These are phyloP conservation scores for Neolentinus lepideus DNA, from an alignment of 1,284 basidiomycete genomes.

Conservation along the genomic window DNA sequence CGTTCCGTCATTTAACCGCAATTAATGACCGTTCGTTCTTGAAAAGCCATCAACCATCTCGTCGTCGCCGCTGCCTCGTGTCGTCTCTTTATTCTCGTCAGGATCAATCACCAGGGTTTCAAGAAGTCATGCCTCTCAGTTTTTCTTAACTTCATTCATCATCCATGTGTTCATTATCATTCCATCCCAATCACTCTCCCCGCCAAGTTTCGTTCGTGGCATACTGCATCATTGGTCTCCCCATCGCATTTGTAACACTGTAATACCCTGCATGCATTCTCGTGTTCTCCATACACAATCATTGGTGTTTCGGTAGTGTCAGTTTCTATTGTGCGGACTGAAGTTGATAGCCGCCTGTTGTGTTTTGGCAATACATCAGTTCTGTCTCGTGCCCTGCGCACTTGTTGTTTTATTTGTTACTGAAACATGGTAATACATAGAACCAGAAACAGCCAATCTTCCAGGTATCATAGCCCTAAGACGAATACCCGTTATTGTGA, in stretches of 20 bases:
- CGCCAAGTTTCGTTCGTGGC: not conserved
- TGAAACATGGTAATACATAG: not conserved
- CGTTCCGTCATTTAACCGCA: too few species aligned
- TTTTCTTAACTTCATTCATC: not conserved
- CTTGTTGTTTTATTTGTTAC: not conserved
- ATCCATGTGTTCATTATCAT: not conserved
- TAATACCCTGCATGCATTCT: slow-evolving; percentile 1
- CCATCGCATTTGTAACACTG: slow-evolving; percentile 2
- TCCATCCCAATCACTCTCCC: not conserved
- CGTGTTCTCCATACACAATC: not conserved
- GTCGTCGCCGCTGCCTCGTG: too few species aligned
- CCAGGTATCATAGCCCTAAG: too few species aligned
- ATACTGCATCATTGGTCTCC: not conserved
- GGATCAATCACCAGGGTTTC: not conserved
- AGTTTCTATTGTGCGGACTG: slow-evolving; percentile 1
- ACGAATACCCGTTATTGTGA: too few species aligned
- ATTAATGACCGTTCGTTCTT: too few species aligned
- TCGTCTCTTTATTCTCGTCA: not conserved
- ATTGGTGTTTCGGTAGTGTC: not conserved
- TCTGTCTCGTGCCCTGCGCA: not conserved
- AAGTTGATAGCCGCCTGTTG: not conserved
- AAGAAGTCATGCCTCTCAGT: not conserved
- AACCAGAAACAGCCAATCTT: not conserved
- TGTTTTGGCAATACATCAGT: not conserved
- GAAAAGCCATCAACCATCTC: too few species aligned